phyloP scores from a whole-genome alignment of 176 grass and related monocot species.

The Oryza longistaminata region DNA sequence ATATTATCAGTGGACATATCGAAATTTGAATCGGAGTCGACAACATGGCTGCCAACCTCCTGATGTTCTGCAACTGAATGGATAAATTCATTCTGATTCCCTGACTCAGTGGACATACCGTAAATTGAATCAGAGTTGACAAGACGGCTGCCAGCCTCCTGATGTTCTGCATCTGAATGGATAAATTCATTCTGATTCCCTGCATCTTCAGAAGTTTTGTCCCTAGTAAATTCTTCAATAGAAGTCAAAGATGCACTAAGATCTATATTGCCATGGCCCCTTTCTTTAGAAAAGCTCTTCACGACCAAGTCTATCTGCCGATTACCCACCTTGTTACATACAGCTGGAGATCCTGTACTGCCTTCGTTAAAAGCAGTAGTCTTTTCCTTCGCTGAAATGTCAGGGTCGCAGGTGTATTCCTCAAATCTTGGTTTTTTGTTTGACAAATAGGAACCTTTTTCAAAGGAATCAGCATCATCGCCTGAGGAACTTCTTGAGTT shows the following conservation, averaged over 20 bases:
- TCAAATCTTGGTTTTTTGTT: constrained; percentile 29
- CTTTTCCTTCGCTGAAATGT: constrained; percentile 4
- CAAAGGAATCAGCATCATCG: neutral
- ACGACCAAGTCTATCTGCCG: neutral
- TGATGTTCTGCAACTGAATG: constrained; percentile 11
- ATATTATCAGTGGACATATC: constrained; percentile 1
- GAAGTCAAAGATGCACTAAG: neutral
- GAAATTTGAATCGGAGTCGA: constrained; percentile 6
- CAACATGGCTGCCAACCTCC: neutral
- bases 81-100: constrained; percentile 29
- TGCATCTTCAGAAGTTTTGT: neutral
- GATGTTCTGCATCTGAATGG: constrained; percentile 15
- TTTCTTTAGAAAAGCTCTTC: neutral
- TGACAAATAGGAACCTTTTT: neutral
- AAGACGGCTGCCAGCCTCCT: neutral
- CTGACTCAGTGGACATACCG: neutral
- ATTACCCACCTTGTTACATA: constrained; percentile 16
- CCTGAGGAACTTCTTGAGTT: neutral
- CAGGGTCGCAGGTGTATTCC: constrained; percentile 23
- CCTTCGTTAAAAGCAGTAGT: constrained; percentile 12
- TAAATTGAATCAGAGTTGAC: constrained; percentile 12
- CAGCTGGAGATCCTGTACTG: neutral
- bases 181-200: constrained; percentile 32
- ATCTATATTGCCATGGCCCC: neutral
- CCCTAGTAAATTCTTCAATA: neutral